Conservation (phyloP, 78 protist genomes). For the Dictyostelium brefeldianum region DNA sequence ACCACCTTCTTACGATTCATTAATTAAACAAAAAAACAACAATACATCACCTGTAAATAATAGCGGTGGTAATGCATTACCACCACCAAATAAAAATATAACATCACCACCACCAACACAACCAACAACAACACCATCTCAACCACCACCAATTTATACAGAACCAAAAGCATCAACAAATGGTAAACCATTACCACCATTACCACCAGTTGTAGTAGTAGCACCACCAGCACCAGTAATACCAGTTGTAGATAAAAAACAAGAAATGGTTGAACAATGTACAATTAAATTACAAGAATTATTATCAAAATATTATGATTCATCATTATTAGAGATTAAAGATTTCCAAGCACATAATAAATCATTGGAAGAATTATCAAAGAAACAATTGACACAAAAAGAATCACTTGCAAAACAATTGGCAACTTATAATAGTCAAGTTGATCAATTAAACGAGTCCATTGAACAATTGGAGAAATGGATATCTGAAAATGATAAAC, state of each 20-base stretch:
- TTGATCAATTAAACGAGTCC: slow-evolving; percentile 17
- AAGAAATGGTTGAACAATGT: slow-evolving; percentile 28
- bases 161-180: slow-evolving; percentile 12
- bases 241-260: slow-evolving; percentile 8
- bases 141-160: slow-evolving; percentile 14
- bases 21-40: slow-evolving; percentile 12
- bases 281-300: slow-evolving; percentile 51
- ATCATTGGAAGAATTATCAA: background rate
- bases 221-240: background rate
- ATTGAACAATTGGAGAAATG: slow-evolving; percentile 24
- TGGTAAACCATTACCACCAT: background rate
- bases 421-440: slow-evolving; percentile 1
- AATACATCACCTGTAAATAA: background rate
- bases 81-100: slow-evolving; percentile 12
- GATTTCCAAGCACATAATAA: slow-evolving; percentile 6
- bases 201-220: slow-evolving; percentile 29
- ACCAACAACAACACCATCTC: background rate
- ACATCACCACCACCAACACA: background rate
- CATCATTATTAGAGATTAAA: slow-evolving; percentile 25
- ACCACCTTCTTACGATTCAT: slow-evolving; percentile 57
- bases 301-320: slow-evolving; percentile 52
- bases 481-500: slow-evolving; percentile 46
- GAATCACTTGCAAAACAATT: background rate
- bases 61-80: background rate
- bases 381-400: background rate